Conservation (phyloP, 2,329 filamentous ascomycete species). For the Gremmenia infestans region DNA sequence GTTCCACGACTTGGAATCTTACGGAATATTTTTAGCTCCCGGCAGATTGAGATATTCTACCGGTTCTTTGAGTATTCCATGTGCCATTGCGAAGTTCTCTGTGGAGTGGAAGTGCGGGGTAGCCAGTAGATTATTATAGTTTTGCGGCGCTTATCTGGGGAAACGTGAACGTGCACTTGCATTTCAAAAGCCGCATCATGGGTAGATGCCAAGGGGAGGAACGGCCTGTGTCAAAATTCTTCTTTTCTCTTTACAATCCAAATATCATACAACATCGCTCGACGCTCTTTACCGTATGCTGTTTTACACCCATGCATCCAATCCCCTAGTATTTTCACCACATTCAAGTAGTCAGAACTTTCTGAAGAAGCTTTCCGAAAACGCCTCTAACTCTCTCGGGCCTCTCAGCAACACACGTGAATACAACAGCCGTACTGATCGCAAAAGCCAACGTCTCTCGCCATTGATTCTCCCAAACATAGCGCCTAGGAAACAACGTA, state of each 20-base stretch:
- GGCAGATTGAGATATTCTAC: too few relatives aligned
- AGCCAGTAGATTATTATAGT: too few relatives aligned
- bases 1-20: neutral
- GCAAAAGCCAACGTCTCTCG: constrained; percentile 63
- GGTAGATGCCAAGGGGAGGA: neutral
- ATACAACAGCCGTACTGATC: constrained; percentile 62
- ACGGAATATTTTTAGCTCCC: too few relatives aligned
- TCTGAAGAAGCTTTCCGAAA: constrained; percentile 53
- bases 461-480: constrained; percentile 58
- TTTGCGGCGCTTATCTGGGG: too few relatives aligned
- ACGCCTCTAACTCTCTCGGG: constrained; percentile 61
- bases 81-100: neutral
- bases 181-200: too few relatives aligned
- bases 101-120: too few relatives aligned
- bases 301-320: neutral
- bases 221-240: neutral
- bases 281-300: neutral
- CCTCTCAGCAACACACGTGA: constrained; percentile 61
- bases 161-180: too few relatives aligned
- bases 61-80: neutral
- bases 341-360: constrained; percentile 15
- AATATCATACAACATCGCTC: neutral
- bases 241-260: neutral
- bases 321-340: neutral
- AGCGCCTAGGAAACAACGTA: constrained; percentile 67